Evolutionary conservation across 768 basidiomycete genomes (phyloP).

Genomic region (Dendrothele bispora): DNA sequence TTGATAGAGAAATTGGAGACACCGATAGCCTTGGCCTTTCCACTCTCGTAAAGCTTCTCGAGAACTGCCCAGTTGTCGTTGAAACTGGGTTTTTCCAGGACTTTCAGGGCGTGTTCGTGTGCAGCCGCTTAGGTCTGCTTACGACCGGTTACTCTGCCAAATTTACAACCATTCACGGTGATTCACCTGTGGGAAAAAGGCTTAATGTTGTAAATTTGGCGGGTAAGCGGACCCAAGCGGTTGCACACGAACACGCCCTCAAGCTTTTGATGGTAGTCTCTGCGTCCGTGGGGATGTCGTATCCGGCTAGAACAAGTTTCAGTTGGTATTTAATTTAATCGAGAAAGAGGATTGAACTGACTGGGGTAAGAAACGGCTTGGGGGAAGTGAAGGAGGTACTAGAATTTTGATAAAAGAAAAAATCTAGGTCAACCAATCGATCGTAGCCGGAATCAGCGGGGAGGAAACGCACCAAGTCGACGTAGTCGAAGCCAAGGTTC

Average conservation of each 20-base stretch:
- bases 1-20: slow-evolving; percentile 62
- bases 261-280: too few relatives aligned
- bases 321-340: not conserved
- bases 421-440: not conserved
- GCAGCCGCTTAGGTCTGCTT: too few relatives aligned
- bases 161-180: too few relatives aligned
- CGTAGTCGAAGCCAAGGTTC: slow-evolving; percentile 40
- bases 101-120: too few relatives aligned
- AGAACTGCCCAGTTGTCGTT: slow-evolving; percentile 50
- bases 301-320: not conserved
- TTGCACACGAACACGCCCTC: too few relatives aligned
- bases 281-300: too few relatives aligned
- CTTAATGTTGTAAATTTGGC: too few relatives aligned
- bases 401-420: not conserved
- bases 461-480: too few relatives aligned
- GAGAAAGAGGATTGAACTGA: not conserved
- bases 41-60: slow-evolving; percentile 46
- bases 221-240: too few relatives aligned
- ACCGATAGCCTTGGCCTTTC: slow-evolving; percentile 50
- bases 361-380: slow-evolving; percentile 17
- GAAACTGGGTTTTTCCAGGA: slow-evolving; percentile 31
- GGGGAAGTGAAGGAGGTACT: slow-evolving; percentile 56
- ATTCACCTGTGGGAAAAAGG: too few relatives aligned
- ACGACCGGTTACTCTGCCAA: too few relatives aligned
- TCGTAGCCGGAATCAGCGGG: too few relatives aligned